Base-by-base conservation (phyloP, 1,139 yeast species). In the Pichia cactophila region DNA sequence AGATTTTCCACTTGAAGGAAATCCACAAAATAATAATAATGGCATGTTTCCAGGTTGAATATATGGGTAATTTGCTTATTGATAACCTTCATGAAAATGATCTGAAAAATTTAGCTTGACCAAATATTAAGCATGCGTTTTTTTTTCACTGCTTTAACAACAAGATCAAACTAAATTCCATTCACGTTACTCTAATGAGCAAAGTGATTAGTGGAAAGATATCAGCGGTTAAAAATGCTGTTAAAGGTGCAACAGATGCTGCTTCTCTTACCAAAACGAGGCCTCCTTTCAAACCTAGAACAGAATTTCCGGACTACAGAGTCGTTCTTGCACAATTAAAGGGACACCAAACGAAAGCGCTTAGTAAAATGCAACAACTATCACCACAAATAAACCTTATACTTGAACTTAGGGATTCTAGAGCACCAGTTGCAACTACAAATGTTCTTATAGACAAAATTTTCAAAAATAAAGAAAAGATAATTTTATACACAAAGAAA, bases 281-380 rank as follows among this genome's bases (percentile, higher is more conserved):
- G 6, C 38, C 38, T 16, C 38, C 38, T 35, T 65, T 65, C 44
- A 41, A 46, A 23, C 68, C 69, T 4, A 50, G 69, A 35, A 50
- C 49, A 2, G 43, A 43, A 4, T 80, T 86, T 57, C 97, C 97
- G 1, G 72, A 75, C 33, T 86, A 83, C 62, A 79, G 80, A 50
- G 76, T 89, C 16, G 74, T 82, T 0, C 66, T 83, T 36, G 80
- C 95, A 5, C 90, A 86, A 65, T 88, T 89, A 68, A 88, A 88
- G 59, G 97, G 97, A 14, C 97, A 90, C 63, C 97, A 92, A 61
- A 80, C 81, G 55, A 83, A 81, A 53, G 96, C 97, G 0, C 70
- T 92, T 37, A 77, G 81, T 44, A 76, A 73, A 56, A 79, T 90
- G 68, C 76, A 82, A 12, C 81, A 79, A 49, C 67, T 88, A 38